Base-by-base conservation (phyloP, 2,329 filamentous ascomycete species). In the Colletotrichum cordylinicola region DNA sequence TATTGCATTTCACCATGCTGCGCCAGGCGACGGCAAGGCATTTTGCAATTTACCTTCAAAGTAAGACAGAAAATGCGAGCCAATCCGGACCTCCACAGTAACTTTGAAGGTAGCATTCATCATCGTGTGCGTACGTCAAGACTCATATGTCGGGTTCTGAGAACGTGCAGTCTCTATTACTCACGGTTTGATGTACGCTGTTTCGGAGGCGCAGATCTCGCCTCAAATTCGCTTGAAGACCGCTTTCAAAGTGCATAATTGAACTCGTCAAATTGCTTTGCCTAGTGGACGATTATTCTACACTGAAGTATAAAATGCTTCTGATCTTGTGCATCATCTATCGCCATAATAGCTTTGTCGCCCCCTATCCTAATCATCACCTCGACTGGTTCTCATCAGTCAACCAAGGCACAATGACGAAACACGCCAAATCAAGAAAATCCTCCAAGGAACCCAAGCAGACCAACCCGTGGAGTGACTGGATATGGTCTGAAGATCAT, bases 261-360 rank as follows among this genome's bases (percentile, higher is more conserved):
- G 18, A 21, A 7, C 18, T 48, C 1, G 1, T 12, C 5, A 21
- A 21, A n/a, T 2, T 21, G 0, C 1, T 48, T 9, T 12, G 6
- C 6, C 43, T 2, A 21, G 3, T 48, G 18, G 43, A 21, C 12
- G 18, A 0, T 1, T 7, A 6, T 4, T 12, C 9, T 48, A 12
- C 10, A 18, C 0, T 21, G 0, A 21, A 48, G 1, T 48, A 48
- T 48, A 48, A 48, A 48, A n/a, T 0, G 6, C 39, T 4, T 48
- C 39, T n/a, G 9, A 39, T 8, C 8, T 18, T 16, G 2, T 18
- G 16, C 16, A 39, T 8, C 16, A 4, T 4, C 9, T 16, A 18
- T 18, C 16, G 37, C 2, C 8, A 39, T 39, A 4, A 4, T 4
- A 9, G 37, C 4, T 18, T 8, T 18, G 8, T 18, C 37, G 37